Evolutionary conservation across 106 monocot genomes (phyloP).

Genomic region (Cymbidium sinense): DNA sequence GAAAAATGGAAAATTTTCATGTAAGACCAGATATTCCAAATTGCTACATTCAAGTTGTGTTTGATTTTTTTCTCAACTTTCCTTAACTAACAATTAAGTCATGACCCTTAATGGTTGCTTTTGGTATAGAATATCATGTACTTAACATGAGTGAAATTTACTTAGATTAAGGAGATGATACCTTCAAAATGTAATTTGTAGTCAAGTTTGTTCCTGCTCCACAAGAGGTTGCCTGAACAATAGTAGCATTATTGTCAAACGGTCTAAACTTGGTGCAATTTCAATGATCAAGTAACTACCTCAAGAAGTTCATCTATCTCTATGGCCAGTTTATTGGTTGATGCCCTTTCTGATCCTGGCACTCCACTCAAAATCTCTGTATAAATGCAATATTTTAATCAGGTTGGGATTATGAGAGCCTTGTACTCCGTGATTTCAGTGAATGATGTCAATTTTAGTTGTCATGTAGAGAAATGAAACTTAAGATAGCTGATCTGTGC

Average conservation of each 20-base stretch:
- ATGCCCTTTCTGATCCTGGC: constrained; percentile 14
- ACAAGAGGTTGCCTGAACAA: constrained; percentile 22
- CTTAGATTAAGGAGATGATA: not conserved
- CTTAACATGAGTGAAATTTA: too few relatives aligned
- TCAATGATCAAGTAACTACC: constrained; percentile 11
- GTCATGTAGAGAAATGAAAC: not conserved
- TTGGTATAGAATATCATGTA: not conserved
- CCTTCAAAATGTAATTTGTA: constrained; percentile 41
- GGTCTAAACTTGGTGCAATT: not conserved
- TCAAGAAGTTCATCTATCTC: constrained; percentile 25
- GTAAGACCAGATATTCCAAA: constrained; percentile 2
- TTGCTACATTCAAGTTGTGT: not conserved
- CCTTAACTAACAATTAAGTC: not conserved
- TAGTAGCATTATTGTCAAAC: not conserved
- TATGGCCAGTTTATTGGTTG: constrained; percentile 25
- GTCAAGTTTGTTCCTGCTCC: constrained; percentile 28
- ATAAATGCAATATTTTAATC: not conserved
- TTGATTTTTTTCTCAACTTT: not conserved
- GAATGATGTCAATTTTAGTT: not conserved
- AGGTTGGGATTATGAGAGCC: not conserved
- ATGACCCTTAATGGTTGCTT: not conserved
- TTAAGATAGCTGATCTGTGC: not conserved
- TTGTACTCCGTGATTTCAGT: not conserved
- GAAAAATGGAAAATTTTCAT: not conserved
- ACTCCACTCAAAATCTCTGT: constrained; percentile 27